These are phyloP conservation scores for Macrolepiota albuminosa DNA, from an alignment of 768 basidiomycete species.

Conservation along the genomic window DNA sequence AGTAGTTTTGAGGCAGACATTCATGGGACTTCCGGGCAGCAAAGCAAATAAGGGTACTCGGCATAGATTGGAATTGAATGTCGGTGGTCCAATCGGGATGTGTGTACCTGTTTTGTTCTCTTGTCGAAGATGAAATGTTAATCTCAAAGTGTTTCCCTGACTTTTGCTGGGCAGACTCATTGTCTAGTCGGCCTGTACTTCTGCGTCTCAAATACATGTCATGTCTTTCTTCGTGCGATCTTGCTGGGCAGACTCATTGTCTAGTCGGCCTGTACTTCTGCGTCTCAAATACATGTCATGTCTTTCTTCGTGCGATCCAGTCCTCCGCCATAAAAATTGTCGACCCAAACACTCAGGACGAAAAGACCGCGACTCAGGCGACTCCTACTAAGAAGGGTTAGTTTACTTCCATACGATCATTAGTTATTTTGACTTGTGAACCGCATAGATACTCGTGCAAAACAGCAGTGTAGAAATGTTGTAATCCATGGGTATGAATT, in stretches of 20 bases:
- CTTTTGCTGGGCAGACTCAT: conserved; percentile 17
- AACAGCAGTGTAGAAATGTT: conserved; percentile 78
- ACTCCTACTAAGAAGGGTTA: conserved; percentile 51
- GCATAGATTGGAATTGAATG: too few relatives aligned
- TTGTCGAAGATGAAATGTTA: conserved; percentile 5
- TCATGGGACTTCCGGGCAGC: too few relatives aligned
- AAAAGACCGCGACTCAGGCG: conserved; percentile 26
- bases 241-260: conserved; percentile 17
- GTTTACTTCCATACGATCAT: conserved; percentile 19
- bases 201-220: conserved; percentile 1
- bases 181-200: conserved; percentile 11
- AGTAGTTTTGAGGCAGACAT: not conserved
- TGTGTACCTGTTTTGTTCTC: conserved; percentile 8
- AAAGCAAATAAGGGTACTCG: too few relatives aligned
- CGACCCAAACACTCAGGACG: conserved; percentile 45
- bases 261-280: conserved; percentile 9
- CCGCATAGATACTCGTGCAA: conserved; percentile 56
- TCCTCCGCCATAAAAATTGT: conserved; percentile 70
- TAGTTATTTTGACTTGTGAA: conserved; percentile 2
- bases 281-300: conserved; percentile 34
- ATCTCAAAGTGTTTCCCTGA: conserved; percentile 6
- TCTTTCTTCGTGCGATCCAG: conserved; percentile 67
- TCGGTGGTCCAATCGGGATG: not conserved
- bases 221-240: too few relatives aligned
- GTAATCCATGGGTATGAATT: conserved; percentile 77